These are phyloP conservation scores for Cucurbita pepo DNA, from an alignment of 306 rosid species.

Conservation along the genomic window DNA sequence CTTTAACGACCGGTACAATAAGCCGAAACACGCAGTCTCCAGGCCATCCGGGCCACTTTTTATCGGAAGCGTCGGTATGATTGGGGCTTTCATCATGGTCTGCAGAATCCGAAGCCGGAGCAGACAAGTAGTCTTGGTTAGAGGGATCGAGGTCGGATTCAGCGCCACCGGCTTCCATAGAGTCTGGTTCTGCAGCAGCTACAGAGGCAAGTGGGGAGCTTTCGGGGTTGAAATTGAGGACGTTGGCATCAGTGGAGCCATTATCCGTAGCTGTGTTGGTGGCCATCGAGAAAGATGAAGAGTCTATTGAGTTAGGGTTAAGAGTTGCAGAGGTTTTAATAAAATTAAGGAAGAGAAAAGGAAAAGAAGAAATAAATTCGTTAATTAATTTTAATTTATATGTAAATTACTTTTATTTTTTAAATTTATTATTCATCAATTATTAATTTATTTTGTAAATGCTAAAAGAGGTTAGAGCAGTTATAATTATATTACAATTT, in stretches of 20 bases:
- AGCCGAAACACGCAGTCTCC: constrained; percentile 82
- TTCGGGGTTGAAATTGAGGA: background rate
- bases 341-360: background rate
- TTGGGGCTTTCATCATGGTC: constrained; percentile 1
- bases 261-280: background rate
- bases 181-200: background rate
- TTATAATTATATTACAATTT: too few species aligned
- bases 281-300: background rate
- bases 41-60: constrained; percentile 93
- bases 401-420: too few species aligned
- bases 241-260: background rate
- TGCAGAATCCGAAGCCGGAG: constrained; percentile 2
- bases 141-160: constrained; percentile 7
- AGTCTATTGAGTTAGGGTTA: background rate
- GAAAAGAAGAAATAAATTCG: too few species aligned
- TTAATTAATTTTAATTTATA: too few species aligned
- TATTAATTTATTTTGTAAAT: too few species aligned
- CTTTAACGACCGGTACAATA: constrained; percentile 75
- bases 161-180: background rate
- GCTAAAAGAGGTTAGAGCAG: too few species aligned
- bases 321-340: background rate
- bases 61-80: constrained; percentile 17
- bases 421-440: too few species aligned
- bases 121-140: constrained; percentile 9
- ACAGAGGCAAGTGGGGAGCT: background rate